Conservation (phyloP, 768 basidiomycete genomes). For the Tulasnella sp. region DNA sequence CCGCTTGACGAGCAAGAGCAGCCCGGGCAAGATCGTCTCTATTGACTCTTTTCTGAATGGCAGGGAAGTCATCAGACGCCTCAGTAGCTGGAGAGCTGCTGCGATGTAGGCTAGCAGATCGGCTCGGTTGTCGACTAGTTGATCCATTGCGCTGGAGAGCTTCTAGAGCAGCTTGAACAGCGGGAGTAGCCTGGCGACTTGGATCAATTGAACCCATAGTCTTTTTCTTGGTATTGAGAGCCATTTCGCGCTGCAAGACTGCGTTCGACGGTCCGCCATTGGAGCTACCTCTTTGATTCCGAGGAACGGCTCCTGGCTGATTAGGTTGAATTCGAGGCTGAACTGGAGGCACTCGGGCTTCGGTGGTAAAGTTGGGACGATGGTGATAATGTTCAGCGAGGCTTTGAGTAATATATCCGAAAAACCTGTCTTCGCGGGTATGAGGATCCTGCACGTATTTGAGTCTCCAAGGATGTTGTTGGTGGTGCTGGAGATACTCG, state of each 20-base stretch:
- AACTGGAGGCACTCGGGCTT: neutral
- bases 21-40: neutral
- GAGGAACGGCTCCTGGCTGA: no score
- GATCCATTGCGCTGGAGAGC: no score
- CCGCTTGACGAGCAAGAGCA: no score
- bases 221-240: neutral
- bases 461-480: slow-evolving; percentile 1
- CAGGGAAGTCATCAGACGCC: neutral
- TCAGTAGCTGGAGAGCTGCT: neutral
- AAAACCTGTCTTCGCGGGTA: neutral
- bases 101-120: neutral
- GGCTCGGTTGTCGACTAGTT: neutral
- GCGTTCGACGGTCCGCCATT: slow-evolving; percentile 7
- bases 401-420: neutral
- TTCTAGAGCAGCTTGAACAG: neutral
- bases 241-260: neutral
- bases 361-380: slow-evolving; percentile 1
- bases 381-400: neutral
- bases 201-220: slow-evolving; percentile 3
- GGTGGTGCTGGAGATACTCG: slow-evolving; percentile 2
- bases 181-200: neutral
- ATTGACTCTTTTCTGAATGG: neutral
- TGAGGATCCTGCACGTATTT: neutral
- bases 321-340: neutral
- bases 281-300: slow-evolving; percentile 3